Base-by-base conservation (phyloP, 2,329 filamentous ascomycete species). In the Fusarium camptoceras region DNA sequence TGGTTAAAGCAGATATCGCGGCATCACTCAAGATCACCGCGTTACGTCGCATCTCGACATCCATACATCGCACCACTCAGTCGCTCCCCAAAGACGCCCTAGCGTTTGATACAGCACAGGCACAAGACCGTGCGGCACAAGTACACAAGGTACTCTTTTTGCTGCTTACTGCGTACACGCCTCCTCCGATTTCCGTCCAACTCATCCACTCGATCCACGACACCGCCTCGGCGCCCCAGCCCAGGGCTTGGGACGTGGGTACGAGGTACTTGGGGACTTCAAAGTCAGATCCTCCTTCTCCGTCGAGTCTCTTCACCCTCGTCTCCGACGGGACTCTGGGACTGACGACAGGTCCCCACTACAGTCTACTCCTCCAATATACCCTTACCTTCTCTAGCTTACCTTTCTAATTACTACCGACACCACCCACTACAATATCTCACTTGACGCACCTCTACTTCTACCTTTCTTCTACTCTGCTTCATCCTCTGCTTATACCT, bases 211-310 rank as follows among this genome's bases (percentile, higher is more conserved):
- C 64, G 72, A 75, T 75, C 72, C 72, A 73, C 70, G 72, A 75
- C 71, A 74, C 72, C 72, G 72, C 72, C 72, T 73, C 72, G 63
- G 70, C 68, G 70, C 70, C 72, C 72, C 68, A 70, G 63, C 61
- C 68, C 72, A 68, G 54, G 62, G 59, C 59, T 73, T 73, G 68
- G 68, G 62, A 73, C 69, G 55, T 70, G 65, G 61, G 69, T 70
- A 71, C 69, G 66, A 72, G 69, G 69, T 72, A 72, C 70, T 59
- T 70, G 41, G 50, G 39, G 53, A 59, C 53, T 59, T 57, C 55
- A 46, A 66, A 70, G 59, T 68, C 56, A 71, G 68, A 71, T 70
- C 60, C 65, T 69, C 66, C 43, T 62, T 60, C 68, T 71, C 59
- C 44, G 53, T 71, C 54, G 59, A 71, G 64, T 70, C 56, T 69